These are phyloP conservation scores for Rosa persica DNA, from an alignment of 306 rosid species.

Conservation along the genomic window DNA sequence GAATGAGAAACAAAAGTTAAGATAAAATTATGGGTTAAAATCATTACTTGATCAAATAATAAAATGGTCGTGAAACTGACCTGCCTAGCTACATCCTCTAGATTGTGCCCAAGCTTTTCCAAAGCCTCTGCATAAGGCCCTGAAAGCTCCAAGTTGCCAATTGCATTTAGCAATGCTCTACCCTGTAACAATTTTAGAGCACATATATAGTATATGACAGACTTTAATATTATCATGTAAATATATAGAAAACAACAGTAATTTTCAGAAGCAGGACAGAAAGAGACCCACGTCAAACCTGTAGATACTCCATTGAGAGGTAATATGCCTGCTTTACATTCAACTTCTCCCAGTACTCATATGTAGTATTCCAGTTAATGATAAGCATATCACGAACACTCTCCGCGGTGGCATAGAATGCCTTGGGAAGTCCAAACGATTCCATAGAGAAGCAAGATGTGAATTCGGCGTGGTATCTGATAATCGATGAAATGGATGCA, in stretches of 20 bases:
- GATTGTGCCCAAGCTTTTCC: conserved; percentile 65
- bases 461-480: conserved; percentile 91
- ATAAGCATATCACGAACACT: conserved; percentile 87
- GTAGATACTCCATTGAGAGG: conserved; percentile 96
- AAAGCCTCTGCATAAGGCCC: conserved; percentile 93
- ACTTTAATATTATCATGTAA: neutral
- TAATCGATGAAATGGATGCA: conserved; percentile 67
- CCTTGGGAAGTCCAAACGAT: conserved; percentile 62
- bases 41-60: neutral
- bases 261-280: neutral
- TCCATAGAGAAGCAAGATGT: conserved; percentile 84
- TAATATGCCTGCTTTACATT: conserved; percentile 93
- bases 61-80: conserved; percentile 34
- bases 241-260: conserved; percentile 13
- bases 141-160: conserved; percentile 85
- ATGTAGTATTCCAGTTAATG: conserved; percentile 82
- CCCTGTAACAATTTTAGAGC: conserved; percentile 43
- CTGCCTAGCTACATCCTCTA: conserved; percentile 76
- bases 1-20: neutral
- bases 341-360: conserved; percentile 64
- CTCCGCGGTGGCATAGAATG: conserved; percentile 83
- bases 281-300: conserved; percentile 48
- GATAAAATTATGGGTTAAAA: neutral
- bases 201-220: neutral
- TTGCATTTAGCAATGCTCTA: conserved; percentile 88